Evolutionary conservation across 169 alveolate species (phyloP).

Genomic region (Eimeria brunetti): DNA sequence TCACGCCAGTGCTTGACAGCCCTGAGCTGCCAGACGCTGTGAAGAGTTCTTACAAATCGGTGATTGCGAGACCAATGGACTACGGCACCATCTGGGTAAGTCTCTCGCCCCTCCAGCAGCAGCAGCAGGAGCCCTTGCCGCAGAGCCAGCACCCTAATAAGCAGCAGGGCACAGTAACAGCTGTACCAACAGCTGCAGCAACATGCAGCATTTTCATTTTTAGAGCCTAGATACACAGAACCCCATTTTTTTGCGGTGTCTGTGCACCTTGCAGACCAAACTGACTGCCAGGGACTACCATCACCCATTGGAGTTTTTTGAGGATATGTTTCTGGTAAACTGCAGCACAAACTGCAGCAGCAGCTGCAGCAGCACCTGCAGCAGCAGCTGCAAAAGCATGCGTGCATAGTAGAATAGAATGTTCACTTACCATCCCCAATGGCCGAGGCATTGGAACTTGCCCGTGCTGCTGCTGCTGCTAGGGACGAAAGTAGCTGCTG

Average conservation of each 20-base stretch:
- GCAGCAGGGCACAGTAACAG: neutral
- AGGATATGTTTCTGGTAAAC: conserved; percentile 68
- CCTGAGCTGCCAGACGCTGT: conserved; percentile 80
- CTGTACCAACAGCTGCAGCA: neutral
- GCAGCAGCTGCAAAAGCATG: neutral
- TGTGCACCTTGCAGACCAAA: conserved; percentile 52
- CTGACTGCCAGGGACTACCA: conserved; percentile 65
- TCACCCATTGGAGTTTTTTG: conserved; percentile 63
- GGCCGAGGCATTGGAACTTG: too few species aligned
- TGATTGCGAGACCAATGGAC: conserved; percentile 78
- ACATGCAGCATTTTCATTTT: neutral
- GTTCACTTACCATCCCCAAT: neutral
- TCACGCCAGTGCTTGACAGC: conserved; percentile 67
- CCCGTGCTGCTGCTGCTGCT: neutral
- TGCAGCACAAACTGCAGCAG: conserved; percentile 15
- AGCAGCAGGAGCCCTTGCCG: neutral
- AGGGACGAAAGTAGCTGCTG: too few species aligned
- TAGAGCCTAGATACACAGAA: neutral
- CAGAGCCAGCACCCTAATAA: neutral
- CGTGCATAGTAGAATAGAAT: neutral
- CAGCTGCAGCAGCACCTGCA: neutral
- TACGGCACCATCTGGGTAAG: conserved; percentile 80
- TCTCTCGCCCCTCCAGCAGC: neutral
- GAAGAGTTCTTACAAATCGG: conserved; percentile 52
- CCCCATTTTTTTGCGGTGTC: neutral